Evolutionary conservation across 108 stramenopile genomes (phyloP).

Genomic region (Cylindrotheca fusiformis): DNA sequence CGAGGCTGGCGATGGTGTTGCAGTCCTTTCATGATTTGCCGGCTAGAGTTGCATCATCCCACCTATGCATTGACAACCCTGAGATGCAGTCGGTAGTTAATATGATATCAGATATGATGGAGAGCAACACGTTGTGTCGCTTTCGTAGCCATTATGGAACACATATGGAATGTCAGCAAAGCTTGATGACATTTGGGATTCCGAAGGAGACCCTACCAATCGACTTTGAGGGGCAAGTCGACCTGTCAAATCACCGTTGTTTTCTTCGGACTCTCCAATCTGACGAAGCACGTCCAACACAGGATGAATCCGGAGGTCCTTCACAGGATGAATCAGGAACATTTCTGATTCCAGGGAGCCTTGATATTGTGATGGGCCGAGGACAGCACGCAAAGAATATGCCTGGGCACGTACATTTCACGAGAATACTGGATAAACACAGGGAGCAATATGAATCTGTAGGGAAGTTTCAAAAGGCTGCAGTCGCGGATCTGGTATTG

Average conservation of each 20-base stretch:
- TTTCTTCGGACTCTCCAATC: not conserved
- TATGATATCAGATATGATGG: not conserved
- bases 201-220: slow-evolving; percentile 11
- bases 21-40: not conserved
- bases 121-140: slow-evolving; percentile 3
- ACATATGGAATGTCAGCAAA: slow-evolving; percentile 22
- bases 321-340: not conserved
- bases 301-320: not conserved
- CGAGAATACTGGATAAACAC: slow-evolving; percentile 4
- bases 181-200: slow-evolving; percentile 24
- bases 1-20: not conserved
- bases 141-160: slow-evolving; percentile 14
- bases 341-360: not conserved
- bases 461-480: not conserved
- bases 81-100: not conserved
- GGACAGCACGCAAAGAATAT: slow-evolving; percentile 24
- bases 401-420: slow-evolving; percentile 17
- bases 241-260: not conserved
- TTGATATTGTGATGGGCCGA: slow-evolving; percentile 27
- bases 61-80: slow-evolving; percentile 18
- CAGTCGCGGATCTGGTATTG: not conserved
- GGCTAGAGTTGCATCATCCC: not conserved
- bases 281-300: not conserved
- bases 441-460: slow-evolving; percentile 9
- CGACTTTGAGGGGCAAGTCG: slow-evolving; percentile 5